Evolutionary conservation across 2,329 filamentous ascomycete genomes (phyloP).

Genomic region (Talaromyces albobiverticillius): DNA sequence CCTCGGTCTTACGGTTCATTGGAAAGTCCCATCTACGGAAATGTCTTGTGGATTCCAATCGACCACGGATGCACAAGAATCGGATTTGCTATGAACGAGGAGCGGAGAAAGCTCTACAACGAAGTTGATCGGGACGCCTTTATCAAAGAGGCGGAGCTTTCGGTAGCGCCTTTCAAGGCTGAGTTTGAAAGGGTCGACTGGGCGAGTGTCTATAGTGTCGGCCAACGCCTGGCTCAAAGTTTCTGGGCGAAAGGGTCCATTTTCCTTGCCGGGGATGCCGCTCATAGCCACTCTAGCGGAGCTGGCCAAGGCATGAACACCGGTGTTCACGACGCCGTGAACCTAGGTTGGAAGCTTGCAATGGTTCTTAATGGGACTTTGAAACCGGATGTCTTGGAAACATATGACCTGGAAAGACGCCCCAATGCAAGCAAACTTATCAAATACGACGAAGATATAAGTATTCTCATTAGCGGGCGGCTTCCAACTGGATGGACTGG

Average conservation of each 20-base stretch:
- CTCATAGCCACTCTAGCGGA: constrained; percentile 16
- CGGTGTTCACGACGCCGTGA: constrained; percentile 54
- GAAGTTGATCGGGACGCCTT: constrained; percentile 19
- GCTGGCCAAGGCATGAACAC: constrained; percentile 26
- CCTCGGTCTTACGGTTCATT: constrained; percentile 19
- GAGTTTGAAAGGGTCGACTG: constrained; percentile 24
- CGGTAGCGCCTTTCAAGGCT: constrained; percentile 21
- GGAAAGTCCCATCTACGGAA: constrained; percentile 20
- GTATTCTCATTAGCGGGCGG: neutral
- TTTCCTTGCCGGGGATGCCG: constrained; percentile 18
- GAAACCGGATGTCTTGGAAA: neutral
- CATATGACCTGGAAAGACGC: constrained; percentile 2
- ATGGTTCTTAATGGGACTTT: constrained; percentile 38
- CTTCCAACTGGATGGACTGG: neutral
- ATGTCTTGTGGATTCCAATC: constrained; percentile 31
- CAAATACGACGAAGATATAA: neutral
- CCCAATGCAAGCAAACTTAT: neutral
- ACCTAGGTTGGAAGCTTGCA: constrained; percentile 56
- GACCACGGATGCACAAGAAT: constrained; percentile 21
- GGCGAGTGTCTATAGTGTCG: constrained; percentile 7
- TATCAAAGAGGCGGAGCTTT: constrained; percentile 19
- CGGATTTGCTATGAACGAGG: constrained; percentile 20
- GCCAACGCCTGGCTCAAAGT: neutral
- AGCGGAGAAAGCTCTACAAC: constrained; percentile 17
- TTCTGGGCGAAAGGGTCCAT: constrained; percentile 29